Evolutionary conservation across 176 grass and related monocot species (phyloP).

Genomic region (Eragrostis nindensis): DNA sequence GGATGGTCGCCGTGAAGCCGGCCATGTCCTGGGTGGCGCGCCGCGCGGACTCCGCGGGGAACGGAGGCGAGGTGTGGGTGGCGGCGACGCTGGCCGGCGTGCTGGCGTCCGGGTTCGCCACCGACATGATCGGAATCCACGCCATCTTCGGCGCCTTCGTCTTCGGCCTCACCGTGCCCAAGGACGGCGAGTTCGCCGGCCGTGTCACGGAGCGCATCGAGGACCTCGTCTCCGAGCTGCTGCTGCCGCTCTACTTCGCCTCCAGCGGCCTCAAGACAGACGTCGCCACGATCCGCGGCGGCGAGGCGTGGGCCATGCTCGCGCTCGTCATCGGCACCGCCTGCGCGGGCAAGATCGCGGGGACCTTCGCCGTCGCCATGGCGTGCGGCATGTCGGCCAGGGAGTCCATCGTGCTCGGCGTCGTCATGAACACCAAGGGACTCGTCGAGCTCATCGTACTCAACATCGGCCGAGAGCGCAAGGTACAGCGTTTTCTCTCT

Average conservation of each 20-base stretch:
- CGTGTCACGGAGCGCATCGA: slow-evolving; percentile 71
- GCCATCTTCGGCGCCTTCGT: slow-evolving; percentile 91
- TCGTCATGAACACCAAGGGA: slow-evolving; percentile 90
- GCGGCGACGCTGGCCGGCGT: slow-evolving; percentile 59
- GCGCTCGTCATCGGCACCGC: slow-evolving; percentile 62
- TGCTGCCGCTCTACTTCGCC: slow-evolving; percentile 79
- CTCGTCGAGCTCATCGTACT: slow-evolving; percentile 93
- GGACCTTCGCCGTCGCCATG: slow-evolving; percentile 66
- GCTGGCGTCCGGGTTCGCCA: slow-evolving; percentile 58
- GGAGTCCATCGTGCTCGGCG: slow-evolving; percentile 65
- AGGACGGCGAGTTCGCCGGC: slow-evolving; percentile 67
- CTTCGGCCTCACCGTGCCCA: slow-evolving; percentile 76
- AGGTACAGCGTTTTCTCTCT: slow-evolving; percentile 45
- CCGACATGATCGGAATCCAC: slow-evolving; percentile 88
- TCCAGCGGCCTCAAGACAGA: slow-evolving; percentile 89
- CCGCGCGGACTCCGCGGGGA: slow-evolving; percentile 41
- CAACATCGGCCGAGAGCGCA: slow-evolving; percentile 84
- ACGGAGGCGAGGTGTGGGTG: slow-evolving; percentile 55
- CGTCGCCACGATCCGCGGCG: slow-evolving; percentile 65
- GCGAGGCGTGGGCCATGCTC: slow-evolving; percentile 61
- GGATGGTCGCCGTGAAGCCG: slow-evolving; percentile 53
- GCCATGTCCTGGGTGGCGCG: slow-evolving; percentile 70
- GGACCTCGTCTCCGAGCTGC: slow-evolving; percentile 76
- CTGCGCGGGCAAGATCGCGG: slow-evolving; percentile 60
- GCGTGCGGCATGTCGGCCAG: slow-evolving; percentile 61